Base-by-base conservation (phyloP, 768 basidiomycete genomes). In the Lanmaoa rubissima region DNA sequence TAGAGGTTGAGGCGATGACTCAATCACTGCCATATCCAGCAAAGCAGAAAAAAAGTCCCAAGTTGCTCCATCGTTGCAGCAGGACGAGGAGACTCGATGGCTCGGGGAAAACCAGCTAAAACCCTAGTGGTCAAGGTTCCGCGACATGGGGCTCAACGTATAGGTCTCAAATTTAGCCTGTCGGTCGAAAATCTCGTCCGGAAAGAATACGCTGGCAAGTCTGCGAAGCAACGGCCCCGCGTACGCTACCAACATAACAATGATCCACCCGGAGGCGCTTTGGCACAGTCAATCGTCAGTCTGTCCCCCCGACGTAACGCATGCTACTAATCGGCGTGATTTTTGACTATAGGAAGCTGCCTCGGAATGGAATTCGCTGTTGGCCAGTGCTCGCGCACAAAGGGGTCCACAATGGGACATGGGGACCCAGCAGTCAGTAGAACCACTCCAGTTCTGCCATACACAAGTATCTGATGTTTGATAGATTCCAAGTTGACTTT, bases 391-490 rank as follows among this genome's bases (percentile, higher is more conserved):
- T 4, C 82, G 91, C 38, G 91, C 90, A 9, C 84, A 88, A 56
- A 78, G 91, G 57, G 91, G 91, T 1, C 91, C 91, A 4, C 90
- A 92, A 64, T 93, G 90, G 90, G 91, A 93, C 68, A 78, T 92
- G 39, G 88, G 88, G 17, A 91, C 91, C 14, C 90, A 93, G 69
- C 86, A 88, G 91, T 92, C 62, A 62, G 88, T 79, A 47, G 34
- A 48, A 39, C 31, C 35, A 35, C 45, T 21, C 13, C 36, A 24
- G 1, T 24, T 49, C 26, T 31, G 1, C 36, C 42, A 5, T 50
- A 26, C 38, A 13, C 36, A 9, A 11, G 24, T 19, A 8, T 34
- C 43, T 59, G 34, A 62, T 19, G 31, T 17, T 13, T 7, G 44
- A 12, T 42, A 92, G 90, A 62, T 92, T 90, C 67, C 78, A 84